A percentile compares a stretch with the other conserved stretches of the same genome.
Evolutionary conservation across 768 basidiomycete species (phyloP).

Genomic region (Pisolithus sp.): DNA sequence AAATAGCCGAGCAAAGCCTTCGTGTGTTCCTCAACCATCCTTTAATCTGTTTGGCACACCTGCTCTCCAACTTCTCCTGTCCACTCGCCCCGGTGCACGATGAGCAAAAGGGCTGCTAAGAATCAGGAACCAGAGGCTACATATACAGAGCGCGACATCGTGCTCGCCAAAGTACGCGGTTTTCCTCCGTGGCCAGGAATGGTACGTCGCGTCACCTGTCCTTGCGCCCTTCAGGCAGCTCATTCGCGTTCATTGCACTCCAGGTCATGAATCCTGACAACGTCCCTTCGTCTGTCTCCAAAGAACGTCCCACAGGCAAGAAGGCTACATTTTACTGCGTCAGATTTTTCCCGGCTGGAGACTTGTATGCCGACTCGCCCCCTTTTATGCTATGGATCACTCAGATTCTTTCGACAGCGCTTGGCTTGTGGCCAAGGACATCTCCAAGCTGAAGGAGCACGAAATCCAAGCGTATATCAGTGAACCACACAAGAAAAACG

Average conservation of each 20-base stretch:
- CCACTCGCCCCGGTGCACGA: conserved; percentile 17
- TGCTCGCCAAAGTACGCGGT: conserved; percentile 90
- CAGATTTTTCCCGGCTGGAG: conserved; percentile 89
- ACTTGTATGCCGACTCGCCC: conserved; percentile 63
- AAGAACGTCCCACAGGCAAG: conserved; percentile 67
- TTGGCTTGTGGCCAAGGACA: conserved; percentile 79
- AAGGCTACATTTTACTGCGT: conserved; percentile 68
- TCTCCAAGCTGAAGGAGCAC: conserved; percentile 67
- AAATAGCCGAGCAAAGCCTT: conserved; percentile 37
- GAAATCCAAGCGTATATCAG: conserved; percentile 82
- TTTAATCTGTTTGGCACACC: conserved; percentile 31
- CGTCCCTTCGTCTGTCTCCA: conserved; percentile 54
- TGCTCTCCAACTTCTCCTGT: conserved; percentile 15
- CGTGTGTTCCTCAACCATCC: conserved; percentile 35
- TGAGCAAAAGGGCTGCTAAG: conserved; percentile 50
- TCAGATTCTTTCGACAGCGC: conserved; percentile 43
- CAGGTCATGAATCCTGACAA: conserved; percentile 76
- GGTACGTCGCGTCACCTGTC: conserved; percentile 47
- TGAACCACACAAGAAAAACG: conserved; percentile 70
- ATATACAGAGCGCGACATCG: conserved; percentile 75
- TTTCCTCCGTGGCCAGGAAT: conserved; percentile 94
- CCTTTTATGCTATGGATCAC: conserved; percentile 6
- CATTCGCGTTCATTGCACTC: conserved; percentile 6
- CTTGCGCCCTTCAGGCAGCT: conserved; percentile 5
- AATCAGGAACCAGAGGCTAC: conserved; percentile 34